A percentile compares a stretch with the other conserved stretches of the same genome.
Conservation (phyloP, 2,329 filamentous ascomycete species). For the Ophiostoma ulmi region DNA sequence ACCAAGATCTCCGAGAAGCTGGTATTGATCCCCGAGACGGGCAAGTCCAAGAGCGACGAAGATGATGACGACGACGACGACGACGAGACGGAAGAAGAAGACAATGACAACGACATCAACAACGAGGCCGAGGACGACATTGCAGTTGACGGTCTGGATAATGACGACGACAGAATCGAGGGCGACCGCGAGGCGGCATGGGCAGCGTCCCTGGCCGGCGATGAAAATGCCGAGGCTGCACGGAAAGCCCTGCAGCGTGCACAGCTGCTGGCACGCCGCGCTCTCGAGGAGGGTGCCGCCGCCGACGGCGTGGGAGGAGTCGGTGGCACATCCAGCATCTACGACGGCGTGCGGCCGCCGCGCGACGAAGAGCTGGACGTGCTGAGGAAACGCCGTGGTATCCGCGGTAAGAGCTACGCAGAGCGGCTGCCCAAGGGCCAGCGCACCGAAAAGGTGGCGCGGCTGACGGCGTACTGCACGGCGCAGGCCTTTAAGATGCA, state of each 20-base stretch:
- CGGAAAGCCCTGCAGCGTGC: slow-evolving; percentile 36
- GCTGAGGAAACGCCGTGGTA: slow-evolving; percentile 56
- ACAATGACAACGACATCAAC: slow-evolving; percentile 78
- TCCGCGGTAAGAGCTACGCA: slow-evolving; percentile 80
- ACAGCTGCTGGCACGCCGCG: slow-evolving; percentile 33
- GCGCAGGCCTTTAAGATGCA: slow-evolving; percentile 90
- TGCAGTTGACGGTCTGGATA: slow-evolving; percentile 50
- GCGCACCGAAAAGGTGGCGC: slow-evolving; percentile 77
- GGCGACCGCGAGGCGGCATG: slow-evolving; percentile 45
- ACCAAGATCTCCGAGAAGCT: slow-evolving; percentile 95
- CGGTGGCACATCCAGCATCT: slow-evolving; percentile 12
- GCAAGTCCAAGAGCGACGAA: slow-evolving; percentile 32
- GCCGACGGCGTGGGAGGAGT: slow-evolving; percentile 10
- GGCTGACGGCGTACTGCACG: slow-evolving; percentile 93
- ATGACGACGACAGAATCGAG: slow-evolving; percentile 46
- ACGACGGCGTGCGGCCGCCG: slow-evolving; percentile 47
- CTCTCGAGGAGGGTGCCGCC: slow-evolving; percentile 42
- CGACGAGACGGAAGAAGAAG: slow-evolving; percentile 53
- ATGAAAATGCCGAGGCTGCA: slow-evolving; percentile 47
- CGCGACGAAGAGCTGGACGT: slow-evolving; percentile 64
- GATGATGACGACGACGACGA: slow-evolving; percentile 46
- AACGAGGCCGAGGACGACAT: slow-evolving; percentile 91
- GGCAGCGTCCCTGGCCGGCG: slow-evolving; percentile 38
- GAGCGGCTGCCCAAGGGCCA: slow-evolving; percentile 86
- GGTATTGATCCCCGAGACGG: slow-evolving; percentile 79